Conservation (phyloP, 371 early-diverging fungal species). For the Mucor lusitanicus region DNA sequence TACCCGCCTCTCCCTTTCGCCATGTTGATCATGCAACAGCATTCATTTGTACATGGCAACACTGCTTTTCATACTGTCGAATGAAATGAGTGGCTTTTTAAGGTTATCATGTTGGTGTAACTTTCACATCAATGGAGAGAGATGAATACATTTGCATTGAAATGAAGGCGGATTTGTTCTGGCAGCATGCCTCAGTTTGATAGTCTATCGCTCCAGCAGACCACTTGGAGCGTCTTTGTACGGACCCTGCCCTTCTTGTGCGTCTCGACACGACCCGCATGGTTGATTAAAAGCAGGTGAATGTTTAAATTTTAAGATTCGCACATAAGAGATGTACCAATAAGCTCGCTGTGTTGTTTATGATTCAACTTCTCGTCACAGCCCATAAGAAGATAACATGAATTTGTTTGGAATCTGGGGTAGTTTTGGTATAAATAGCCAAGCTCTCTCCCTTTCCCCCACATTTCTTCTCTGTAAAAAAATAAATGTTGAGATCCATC, state of each 20-base stretch:
- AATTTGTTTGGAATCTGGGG: conserved; percentile 2
- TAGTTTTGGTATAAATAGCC: not conserved
- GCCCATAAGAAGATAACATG: not conserved
- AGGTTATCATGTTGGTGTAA: not conserved
- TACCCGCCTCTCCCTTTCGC: no score
- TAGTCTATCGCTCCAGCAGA: no score
- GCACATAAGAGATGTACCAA: conserved; percentile 21
- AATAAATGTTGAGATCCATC: conserved; percentile 17
- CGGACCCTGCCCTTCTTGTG: no score
- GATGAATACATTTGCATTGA: not conserved
- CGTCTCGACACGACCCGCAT: no score
- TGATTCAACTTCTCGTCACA: conserved; percentile 31
- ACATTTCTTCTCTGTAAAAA: conserved; percentile 1
- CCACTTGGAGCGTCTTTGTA: no score
- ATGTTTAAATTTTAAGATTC: conserved; percentile 2
- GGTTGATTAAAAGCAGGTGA: not conserved
- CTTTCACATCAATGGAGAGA: not conserved
- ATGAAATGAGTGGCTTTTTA: not conserved
- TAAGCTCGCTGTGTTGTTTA: conserved; percentile 13
- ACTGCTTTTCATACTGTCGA: not conserved
- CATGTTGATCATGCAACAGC: not conserved
- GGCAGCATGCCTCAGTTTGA: no score
- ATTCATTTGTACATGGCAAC: not conserved
- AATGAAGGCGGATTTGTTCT: no score
- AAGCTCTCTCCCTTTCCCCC: not conserved